Base-by-base conservation (phyloP, 192 early-diverging fungal genomes). In the Coemansia umbellata region DNA sequence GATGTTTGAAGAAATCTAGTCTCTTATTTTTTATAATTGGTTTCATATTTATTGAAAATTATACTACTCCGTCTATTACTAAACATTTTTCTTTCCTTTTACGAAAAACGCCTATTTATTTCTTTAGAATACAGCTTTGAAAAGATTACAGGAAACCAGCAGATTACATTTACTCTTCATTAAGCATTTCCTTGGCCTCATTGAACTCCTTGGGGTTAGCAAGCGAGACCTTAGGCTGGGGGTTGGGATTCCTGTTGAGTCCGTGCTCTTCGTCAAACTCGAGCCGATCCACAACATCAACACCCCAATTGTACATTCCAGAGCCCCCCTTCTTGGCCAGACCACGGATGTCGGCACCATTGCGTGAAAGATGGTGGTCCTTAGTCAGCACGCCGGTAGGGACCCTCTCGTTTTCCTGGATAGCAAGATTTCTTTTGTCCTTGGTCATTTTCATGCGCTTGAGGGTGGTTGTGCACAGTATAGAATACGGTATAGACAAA, bases 351-450 rank as follows among this genome's bases (percentile, higher is more conserved):
- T 61, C 58, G 21, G 32, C 53, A 6, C 58, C 66, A 37, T 55
- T 69, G 43, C 66, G 58, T 37, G 66, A 39, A 10, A 69, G 31
- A 57, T 69, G 66, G 26, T 45, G 53, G 9, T 69, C 58, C 54
- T 61, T 69, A 54, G 37, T 60, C 18, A 31, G 17, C 2, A 54
- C 56, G 9, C 53, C 66, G n/a, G n/a, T n/a, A n/a, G n/a, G n/a
- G n/a, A n/a, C 33, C 33, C 33, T 35, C n/a, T 35, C 33, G 9
- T 2, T 35, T 35, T 13, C 33, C n/a, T 2, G 9, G 33, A 35
- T 35, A 35, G n/a, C 33, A n/a, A n/a, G n/a, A n/a, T n/a, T n/a
- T n/a, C n/a, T n/a, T n/a, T n/a, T n/a, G n/a, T n/a, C n/a, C n/a
- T n/a, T n/a, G n/a, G n/a, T n/a, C n/a, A n/a, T n/a, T n/a, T n/a